These are phyloP conservation scores for Metarhizium rileyi DNA, from an alignment of 2,329 filamentous ascomycete genomes.

Conservation along the genomic window DNA sequence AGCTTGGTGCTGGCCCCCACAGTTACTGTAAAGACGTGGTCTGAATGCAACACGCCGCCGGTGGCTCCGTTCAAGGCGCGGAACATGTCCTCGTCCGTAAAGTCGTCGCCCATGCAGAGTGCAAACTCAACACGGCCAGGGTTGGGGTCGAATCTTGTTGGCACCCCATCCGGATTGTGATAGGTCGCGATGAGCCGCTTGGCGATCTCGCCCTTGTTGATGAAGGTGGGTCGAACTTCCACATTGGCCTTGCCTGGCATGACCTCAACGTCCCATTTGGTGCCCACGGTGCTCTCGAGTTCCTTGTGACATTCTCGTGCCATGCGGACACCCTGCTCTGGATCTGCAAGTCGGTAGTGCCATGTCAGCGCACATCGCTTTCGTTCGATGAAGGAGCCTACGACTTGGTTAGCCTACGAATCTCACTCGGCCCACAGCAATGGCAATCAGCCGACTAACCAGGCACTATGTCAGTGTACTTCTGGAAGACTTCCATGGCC, in stretches of 20 bases:
- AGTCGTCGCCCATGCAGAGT: conserved; percentile 87
- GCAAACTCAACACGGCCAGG: conserved; percentile 66
- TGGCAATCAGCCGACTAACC: conserved; percentile 39
- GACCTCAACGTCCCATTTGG: conserved; percentile 84
- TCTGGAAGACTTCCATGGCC: conserved; percentile 74
- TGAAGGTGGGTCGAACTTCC: conserved; percentile 90
- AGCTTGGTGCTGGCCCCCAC: conserved; percentile 88
- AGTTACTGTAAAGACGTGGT: conserved; percentile 81
- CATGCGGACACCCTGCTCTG: conserved; percentile 72
- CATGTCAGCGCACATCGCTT: conserved; percentile 93
- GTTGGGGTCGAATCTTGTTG: conserved; percentile 31
- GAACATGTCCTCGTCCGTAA: conserved; percentile 97
- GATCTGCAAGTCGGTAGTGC: conserved; percentile 91
- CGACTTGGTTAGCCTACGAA: not conserved
- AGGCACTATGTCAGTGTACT: conserved; percentile 77
- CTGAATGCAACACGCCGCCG: conserved; percentile 39
- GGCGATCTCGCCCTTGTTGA: conserved; percentile 96
- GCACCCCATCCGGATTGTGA: conserved; percentile 37
- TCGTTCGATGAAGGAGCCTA: conserved; percentile 83
- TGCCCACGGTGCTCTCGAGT: conserved; percentile 65
- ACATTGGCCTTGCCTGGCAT: conserved; percentile 96
- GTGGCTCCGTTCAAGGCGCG: conserved; percentile 59
- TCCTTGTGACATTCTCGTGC: conserved; percentile 73
- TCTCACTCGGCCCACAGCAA: not conserved
- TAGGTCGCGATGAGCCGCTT: conserved; percentile 73